Percentiles rank a stretch among this genome's conserved stretches.
phyloP scores from a whole-genome alignment of 495 filamentous ascomycete species.

The Neurospora sp. region DNA sequence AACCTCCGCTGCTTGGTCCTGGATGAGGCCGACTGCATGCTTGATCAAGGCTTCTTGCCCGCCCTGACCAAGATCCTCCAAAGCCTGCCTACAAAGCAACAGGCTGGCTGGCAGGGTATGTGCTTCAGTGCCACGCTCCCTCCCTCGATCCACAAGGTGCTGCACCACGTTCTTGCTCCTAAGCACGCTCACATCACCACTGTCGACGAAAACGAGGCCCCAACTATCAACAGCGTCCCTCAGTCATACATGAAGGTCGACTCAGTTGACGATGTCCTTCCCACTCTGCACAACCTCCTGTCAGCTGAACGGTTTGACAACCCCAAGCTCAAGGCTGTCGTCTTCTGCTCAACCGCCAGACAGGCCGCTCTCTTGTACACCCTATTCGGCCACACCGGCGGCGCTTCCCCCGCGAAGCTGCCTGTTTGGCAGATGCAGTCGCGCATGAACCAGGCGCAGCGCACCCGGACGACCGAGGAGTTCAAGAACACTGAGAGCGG shows the following conservation, averaged over 20 bases:
- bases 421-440: conserved; percentile 68
- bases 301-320: conserved; percentile 88
- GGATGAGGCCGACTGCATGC: conserved; percentile 93
- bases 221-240: conserved; percentile 69
- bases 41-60: conserved; percentile 89
- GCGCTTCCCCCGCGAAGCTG: conserved; percentile 75
- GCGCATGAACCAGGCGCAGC: conserved; percentile 57
- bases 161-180: conserved; percentile 91
- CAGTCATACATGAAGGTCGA: conserved; percentile 63
- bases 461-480: conserved; percentile 65
- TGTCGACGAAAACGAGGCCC: conserved; percentile 88
- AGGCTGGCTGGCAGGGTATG: conserved; percentile 61
- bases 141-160: conserved; percentile 86
- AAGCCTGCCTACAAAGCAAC: conserved; percentile 49
- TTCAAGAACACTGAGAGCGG: conserved; percentile 80
- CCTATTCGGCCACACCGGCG: conserved; percentile 58
- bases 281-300: conserved; percentile 70
- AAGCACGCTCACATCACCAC: conserved; percentile 85
- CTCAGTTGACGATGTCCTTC: conserved; percentile 79
- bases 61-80: conserved; percentile 76
- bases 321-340: conserved; percentile 62
- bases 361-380: conserved; percentile 85
- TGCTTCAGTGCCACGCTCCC: conserved; percentile 90
- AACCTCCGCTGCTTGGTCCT: conserved; percentile 63
- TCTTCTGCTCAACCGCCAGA: conserved; percentile 97